A percentile compares a stretch with the other conserved stretches of the same genome.
Conservation (phyloP, 768 basidiomycete species). For the Lentinula sp. region DNA sequence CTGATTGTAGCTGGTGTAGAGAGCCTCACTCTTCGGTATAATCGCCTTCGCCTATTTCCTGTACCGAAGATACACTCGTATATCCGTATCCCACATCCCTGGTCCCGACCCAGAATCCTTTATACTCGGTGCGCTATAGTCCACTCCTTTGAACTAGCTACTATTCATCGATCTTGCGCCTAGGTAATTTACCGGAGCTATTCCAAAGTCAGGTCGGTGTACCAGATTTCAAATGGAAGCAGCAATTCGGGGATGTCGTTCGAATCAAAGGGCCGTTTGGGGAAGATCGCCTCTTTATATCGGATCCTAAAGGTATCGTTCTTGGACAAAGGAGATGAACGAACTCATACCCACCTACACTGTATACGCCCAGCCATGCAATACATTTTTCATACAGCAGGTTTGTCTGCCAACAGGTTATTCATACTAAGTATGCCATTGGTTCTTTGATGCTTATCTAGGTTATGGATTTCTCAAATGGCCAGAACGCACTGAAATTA, state of each 20-base stretch:
- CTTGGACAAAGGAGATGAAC: constrained; percentile 4
- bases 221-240: constrained; percentile 47
- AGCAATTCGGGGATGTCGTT: constrained; percentile 42
- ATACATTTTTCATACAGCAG: constrained; percentile 49
- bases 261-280: constrained; percentile 28
- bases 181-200: constrained; percentile 45
- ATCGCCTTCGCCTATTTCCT: not conserved
- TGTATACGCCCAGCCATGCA: constrained; percentile 37
- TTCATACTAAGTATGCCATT: not conserved
- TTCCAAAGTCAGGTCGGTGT: constrained; percentile 45
- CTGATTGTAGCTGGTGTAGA: not conserved
- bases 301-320: not conserved
- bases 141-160: not conserved
- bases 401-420: constrained; percentile 15
- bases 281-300: constrained; percentile 15
- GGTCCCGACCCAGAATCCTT: constrained; percentile 47
- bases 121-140: constrained; percentile 30
- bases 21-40: not conserved
- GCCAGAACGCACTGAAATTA: constrained; percentile 43
- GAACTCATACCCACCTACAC: constrained; percentile 16
- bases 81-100: constrained; percentile 38
- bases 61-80: constrained; percentile 18
- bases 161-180: not conserved
- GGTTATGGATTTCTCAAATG: constrained; percentile 51
- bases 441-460: constrained; percentile 11